Evolutionary conservation across 73 alveolate genomes (phyloP).

Genomic region (Diophrys sp.): DNA sequence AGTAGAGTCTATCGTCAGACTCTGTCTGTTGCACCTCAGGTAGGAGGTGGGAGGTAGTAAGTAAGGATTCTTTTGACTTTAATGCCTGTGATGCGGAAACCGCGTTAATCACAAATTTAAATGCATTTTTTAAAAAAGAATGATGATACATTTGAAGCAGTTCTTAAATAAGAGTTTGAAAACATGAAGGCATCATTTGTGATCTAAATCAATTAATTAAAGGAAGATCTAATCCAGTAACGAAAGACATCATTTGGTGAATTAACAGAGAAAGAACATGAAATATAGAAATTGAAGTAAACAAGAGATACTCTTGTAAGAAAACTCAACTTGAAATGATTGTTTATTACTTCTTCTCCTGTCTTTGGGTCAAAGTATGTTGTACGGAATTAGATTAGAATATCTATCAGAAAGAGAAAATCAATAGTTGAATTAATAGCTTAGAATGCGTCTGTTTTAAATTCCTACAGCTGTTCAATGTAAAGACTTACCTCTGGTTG

Average conservation of each 20-base stretch:
- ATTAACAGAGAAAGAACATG: not conserved
- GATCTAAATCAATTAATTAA: too few species aligned
- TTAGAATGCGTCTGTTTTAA: not conserved
- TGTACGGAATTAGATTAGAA: slow-evolving; percentile 37
- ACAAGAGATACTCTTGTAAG: not conserved
- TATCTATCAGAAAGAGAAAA: slow-evolving; percentile 45
- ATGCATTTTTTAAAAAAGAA: too few species aligned
- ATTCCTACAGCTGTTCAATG: not conserved
- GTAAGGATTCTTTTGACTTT: too few species aligned
- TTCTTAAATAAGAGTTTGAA: not conserved
- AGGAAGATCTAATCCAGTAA: not conserved
- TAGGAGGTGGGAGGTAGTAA: too few species aligned
- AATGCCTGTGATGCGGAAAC: too few species aligned
- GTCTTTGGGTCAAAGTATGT: slow-evolving; percentile 29
- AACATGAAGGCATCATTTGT: not conserved
- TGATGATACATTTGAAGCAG: slow-evolving; percentile 1
- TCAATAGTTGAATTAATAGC: slow-evolving; percentile 35
- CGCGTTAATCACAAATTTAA: too few species aligned
- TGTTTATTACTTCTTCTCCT: slow-evolving; percentile 38
- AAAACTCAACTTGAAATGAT: not conserved
- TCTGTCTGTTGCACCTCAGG: too few species aligned
- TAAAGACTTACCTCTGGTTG: slow-evolving; percentile 3
- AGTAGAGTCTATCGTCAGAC: too few species aligned
- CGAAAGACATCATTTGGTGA: not conserved
- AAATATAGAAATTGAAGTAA: too few species aligned